A percentile compares a stretch with the other conserved stretches of the same genome.
phyloP scores from a whole-genome alignment of 805 yeast species.

The Hanseniaspora clermontiae region DNA sequence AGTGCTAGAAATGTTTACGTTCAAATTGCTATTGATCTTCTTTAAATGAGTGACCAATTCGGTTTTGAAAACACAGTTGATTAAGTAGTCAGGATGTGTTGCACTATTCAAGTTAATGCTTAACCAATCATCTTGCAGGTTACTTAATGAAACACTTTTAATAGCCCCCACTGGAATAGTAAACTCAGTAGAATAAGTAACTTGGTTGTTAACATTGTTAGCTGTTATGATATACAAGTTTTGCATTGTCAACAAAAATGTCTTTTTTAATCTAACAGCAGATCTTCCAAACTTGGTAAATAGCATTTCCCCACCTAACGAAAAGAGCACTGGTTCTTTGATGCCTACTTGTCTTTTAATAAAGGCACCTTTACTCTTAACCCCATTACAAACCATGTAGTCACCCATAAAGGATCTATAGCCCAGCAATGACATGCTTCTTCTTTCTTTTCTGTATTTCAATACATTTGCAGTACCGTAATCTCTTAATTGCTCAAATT shows the following conservation, averaged over 20 bases:
- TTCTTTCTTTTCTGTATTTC: constrained; percentile 71
- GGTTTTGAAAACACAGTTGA: constrained; percentile 76
- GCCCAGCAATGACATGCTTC: constrained; percentile 76
- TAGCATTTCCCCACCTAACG: constrained; percentile 68
- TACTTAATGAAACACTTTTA: constrained; percentile 53
- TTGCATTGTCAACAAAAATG: constrained; percentile 53
- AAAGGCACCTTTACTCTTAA: constrained; percentile 65
- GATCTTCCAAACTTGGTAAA: constrained; percentile 87
- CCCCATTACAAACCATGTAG: constrained; percentile 71
- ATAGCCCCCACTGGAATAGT: constrained; percentile 49
- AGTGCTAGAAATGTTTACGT: constrained; percentile 54
- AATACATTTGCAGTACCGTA: constrained; percentile 55
- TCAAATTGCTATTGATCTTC: constrained; percentile 43
- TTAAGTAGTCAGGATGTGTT: constrained; percentile 59
- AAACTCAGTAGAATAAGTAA: constrained; percentile 49
- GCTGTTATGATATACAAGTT: constrained; percentile 63
- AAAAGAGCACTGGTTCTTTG: constrained; percentile 57
- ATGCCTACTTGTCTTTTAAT: constrained; percentile 59
- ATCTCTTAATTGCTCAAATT: constrained; percentile 74
- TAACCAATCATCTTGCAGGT: constrained; percentile 83
- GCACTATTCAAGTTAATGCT: constrained; percentile 36
- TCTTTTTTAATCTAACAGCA: constrained; percentile 60
- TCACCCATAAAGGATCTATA: constrained; percentile 90
- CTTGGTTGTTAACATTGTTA: constrained; percentile 49
- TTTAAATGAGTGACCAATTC: constrained; percentile 70